A percentile compares a stretch with the other conserved stretches of the same genome.
Conservation (phyloP, 2,329 filamentous ascomycete genomes). For the Talaromyces sp. region DNA sequence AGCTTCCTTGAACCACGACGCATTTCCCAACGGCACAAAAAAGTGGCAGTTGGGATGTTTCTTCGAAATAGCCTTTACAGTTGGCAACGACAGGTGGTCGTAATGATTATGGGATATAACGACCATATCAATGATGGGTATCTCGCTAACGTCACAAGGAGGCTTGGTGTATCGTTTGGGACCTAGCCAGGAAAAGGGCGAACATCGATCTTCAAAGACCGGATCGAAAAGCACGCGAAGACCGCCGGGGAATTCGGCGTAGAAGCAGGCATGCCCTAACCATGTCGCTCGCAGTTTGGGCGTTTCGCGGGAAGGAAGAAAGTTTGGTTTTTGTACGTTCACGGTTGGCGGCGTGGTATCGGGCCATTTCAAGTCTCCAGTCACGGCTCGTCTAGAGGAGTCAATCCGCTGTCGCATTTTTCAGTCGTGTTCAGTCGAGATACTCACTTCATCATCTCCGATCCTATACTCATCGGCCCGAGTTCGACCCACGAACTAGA, state of each 20-base stretch:
- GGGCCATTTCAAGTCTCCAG: slow-evolving; percentile 53
- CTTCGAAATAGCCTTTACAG: slow-evolving; percentile 66
- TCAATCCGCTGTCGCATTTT: not conserved
- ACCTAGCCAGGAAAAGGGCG: slow-evolving; percentile 66
- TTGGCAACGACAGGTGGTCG: slow-evolving; percentile 79
- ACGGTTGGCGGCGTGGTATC: slow-evolving; percentile 65
- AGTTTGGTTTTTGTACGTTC: slow-evolving; percentile 62
- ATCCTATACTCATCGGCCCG: not conserved
- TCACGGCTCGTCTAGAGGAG: slow-evolving; percentile 40
- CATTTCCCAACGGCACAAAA: slow-evolving; percentile 80
- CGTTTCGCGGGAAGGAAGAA: slow-evolving; percentile 60
- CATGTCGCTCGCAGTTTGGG: slow-evolving; percentile 69
- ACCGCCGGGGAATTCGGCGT: slow-evolving; percentile 82
- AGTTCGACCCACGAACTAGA: slow-evolving; percentile 8
- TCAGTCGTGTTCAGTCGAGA: not conserved
- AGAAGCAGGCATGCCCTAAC: slow-evolving; percentile 93
- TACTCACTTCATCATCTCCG: slow-evolving; percentile 16
- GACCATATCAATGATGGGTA: slow-evolving; percentile 59
- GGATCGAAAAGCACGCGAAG: slow-evolving; percentile 89
- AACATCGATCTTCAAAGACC: slow-evolving; percentile 84
- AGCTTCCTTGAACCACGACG: slow-evolving; percentile 70
- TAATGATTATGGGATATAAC: slow-evolving; percentile 90
- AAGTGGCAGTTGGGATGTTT: slow-evolving; percentile 77
- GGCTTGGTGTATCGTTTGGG: slow-evolving; percentile 74
- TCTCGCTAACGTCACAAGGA: slow-evolving; percentile 72